Percentiles rank a stretch among this genome's conserved stretches.
These are phyloP conservation scores for Purshia tridentata DNA, from an alignment of 306 rosid genomes.

Conservation along the genomic window DNA sequence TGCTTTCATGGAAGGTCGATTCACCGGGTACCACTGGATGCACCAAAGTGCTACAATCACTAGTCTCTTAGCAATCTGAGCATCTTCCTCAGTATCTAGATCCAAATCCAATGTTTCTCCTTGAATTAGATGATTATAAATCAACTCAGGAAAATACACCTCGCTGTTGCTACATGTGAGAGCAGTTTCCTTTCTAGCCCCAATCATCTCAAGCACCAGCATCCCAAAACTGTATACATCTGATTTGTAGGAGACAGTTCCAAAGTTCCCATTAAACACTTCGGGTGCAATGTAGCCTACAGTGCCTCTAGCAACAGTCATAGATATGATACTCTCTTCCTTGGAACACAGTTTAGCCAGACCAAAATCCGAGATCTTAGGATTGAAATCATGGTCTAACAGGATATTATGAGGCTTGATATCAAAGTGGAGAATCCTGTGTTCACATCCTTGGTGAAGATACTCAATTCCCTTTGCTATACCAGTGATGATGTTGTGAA, in stretches of 20 bases:
- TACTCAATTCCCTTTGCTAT: conserved; percentile 47
- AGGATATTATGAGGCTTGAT: conserved; percentile 45
- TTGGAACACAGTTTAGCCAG: conserved; percentile 40
- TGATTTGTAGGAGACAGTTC: conserved; percentile 29
- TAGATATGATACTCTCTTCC: conserved; percentile 36
- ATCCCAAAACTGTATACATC: conserved; percentile 44
- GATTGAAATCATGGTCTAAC: conserved; percentile 28
- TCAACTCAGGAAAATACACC: conserved; percentile 15
- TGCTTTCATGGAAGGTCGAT: conserved; percentile 17
- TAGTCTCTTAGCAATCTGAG: conserved; percentile 11
- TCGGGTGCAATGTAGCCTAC: too few species aligned
- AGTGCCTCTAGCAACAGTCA: conserved; percentile 44
- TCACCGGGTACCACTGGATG: conserved; percentile 17
- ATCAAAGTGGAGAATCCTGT: conserved; percentile 41
- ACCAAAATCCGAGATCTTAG: conserved; percentile 45
- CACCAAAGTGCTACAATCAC: conserved; percentile 18
- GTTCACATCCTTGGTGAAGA: conserved; percentile 43
- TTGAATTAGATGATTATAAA: neutral
- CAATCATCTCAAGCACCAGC: conserved; percentile 35
- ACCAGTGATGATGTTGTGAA: conserved; percentile 33
- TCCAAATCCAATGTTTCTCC: conserved; percentile 1
- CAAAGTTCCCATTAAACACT: conserved; percentile 41
- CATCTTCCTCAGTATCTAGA: neutral
- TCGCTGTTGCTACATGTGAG: neutral
- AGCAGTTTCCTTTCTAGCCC: conserved; percentile 25